phyloP scores from a whole-genome alignment of 2,329 filamentous ascomycete species.

The Incumbomyces lentus region DNA sequence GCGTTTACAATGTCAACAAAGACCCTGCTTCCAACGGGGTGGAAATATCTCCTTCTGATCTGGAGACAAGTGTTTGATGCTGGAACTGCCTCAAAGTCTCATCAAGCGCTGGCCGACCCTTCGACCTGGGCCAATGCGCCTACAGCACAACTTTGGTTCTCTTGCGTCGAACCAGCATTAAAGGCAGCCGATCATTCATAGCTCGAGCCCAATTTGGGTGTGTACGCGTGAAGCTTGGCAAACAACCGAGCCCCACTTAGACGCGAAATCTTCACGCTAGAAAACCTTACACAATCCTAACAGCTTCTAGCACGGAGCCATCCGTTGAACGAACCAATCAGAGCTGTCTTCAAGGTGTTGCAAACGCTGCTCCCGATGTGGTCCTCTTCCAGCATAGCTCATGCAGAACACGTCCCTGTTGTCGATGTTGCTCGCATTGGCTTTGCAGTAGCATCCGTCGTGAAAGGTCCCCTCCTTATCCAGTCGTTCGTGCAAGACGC shows the following conservation, averaged over 20 bases:
- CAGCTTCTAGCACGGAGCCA: neutral
- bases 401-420: too few species aligned
- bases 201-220: neutral
- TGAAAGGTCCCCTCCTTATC: too few species aligned
- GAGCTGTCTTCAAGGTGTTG: too few species aligned
- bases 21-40: neutral
- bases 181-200: neutral
- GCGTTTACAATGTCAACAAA: neutral
- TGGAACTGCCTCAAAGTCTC: neutral
- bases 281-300: neutral
- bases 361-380: too few species aligned
- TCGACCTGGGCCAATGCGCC: neutral
- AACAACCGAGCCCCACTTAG: neutral
- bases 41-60: neutral
- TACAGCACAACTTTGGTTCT: neutral
- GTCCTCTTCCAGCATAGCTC: too few species aligned
- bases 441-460: too few species aligned
- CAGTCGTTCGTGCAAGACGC: too few species aligned
- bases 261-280: slow-evolving; percentile 7
- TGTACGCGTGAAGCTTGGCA: neutral
- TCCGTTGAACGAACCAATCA: too few species aligned
- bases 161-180: neutral
- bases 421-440: too few species aligned
- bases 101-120: slow-evolving; percentile 3
- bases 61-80: neutral